These are phyloP conservation scores for Fusarium tupiense DNA, from an alignment of 2,329 filamentous ascomycete species.

Conservation along the genomic window DNA sequence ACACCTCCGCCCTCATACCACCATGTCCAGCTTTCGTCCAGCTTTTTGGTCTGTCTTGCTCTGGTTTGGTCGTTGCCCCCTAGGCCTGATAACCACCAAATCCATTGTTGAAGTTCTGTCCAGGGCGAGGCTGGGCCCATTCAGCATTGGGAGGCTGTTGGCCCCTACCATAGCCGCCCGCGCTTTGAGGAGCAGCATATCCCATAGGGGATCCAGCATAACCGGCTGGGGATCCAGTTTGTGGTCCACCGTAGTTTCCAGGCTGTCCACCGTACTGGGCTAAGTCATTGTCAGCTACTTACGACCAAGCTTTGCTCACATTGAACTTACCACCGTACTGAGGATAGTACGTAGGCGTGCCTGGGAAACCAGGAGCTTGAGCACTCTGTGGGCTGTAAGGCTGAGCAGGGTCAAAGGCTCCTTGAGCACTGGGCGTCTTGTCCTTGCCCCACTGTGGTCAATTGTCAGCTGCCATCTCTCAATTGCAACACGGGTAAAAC, in stretches of 20 bases:
- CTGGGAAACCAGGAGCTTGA: constrained; percentile 77
- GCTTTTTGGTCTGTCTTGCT: constrained; percentile 36
- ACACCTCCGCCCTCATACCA: constrained; percentile 33
- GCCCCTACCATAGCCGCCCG: constrained; percentile 86
- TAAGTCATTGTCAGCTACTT: constrained; percentile 46
- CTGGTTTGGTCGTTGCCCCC: constrained; percentile 39
- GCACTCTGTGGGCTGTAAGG: constrained; percentile 78
- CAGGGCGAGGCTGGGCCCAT: constrained; percentile 62
- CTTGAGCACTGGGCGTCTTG: constrained; percentile 79
- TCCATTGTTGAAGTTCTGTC: constrained; percentile 68
- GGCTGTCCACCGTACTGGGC: constrained; percentile 72
- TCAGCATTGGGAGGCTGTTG: constrained; percentile 66
- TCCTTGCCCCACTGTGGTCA: constrained; percentile 92
- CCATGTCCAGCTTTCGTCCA: constrained; percentile 33
- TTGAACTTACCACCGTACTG: constrained; percentile 82
- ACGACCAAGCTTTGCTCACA: neutral
- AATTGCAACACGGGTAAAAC: constrained; percentile 52
- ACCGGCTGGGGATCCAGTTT: constrained; percentile 68
- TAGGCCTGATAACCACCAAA: constrained; percentile 73
- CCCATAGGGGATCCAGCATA: constrained; percentile 75
- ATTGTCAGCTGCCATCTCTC: constrained; percentile 23
- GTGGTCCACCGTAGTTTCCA: constrained; percentile 71
- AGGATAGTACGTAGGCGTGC: constrained; percentile 88
- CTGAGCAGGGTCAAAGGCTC: constrained; percentile 81
- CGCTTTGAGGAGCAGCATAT: constrained; percentile 77